phyloP scores from a whole-genome alignment of 83 land plant species.

The Diphasiastrum complanatum region DNA sequence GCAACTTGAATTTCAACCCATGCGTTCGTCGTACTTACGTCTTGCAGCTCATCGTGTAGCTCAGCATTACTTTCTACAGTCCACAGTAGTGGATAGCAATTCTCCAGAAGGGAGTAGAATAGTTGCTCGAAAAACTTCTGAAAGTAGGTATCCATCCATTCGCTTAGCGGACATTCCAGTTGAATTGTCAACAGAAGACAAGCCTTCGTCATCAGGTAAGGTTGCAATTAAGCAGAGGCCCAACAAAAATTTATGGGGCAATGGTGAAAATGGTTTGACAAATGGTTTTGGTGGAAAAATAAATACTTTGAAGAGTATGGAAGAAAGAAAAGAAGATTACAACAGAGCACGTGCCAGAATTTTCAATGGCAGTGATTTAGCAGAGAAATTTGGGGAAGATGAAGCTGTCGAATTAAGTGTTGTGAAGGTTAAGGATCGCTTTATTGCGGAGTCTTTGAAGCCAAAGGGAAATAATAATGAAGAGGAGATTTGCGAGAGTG shows the following conservation, averaged over 20 bases:
- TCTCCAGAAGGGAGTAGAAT: slow-evolving; percentile 43
- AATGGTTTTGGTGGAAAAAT: slow-evolving; percentile 21
- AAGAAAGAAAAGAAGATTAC: slow-evolving; percentile 81
- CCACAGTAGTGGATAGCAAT: slow-evolving; percentile 60
- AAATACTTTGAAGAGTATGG: slow-evolving; percentile 52
- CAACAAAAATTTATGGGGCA: slow-evolving; percentile 21
- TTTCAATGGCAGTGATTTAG: slow-evolving; percentile 25
- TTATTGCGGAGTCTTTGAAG: slow-evolving; percentile 12
- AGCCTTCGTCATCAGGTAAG: slow-evolving; percentile 35
- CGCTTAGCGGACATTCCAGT: slow-evolving; percentile 69
- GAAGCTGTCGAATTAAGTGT: slow-evolving; percentile 6
- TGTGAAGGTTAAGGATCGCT: neutral
- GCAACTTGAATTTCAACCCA: slow-evolving; percentile 76
- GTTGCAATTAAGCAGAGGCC: slow-evolving; percentile 70
- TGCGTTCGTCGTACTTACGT: slow-evolving; percentile 80
- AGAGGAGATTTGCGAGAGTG: slow-evolving; percentile 18
- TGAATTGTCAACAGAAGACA: slow-evolving; percentile 39
- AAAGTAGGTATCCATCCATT: slow-evolving; percentile 54
- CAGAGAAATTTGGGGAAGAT: neutral
- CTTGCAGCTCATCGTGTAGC: slow-evolving; percentile 95
- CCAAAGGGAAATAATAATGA: slow-evolving; percentile 21
- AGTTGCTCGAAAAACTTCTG: slow-evolving; percentile 54
- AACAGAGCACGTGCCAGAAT: slow-evolving; percentile 65
- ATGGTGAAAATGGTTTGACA: neutral
- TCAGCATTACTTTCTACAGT: slow-evolving; percentile 79